Evolutionary conservation across 2,329 filamentous ascomycete genomes (phyloP).

Genomic region (Colletotrichum liaoningense): DNA sequence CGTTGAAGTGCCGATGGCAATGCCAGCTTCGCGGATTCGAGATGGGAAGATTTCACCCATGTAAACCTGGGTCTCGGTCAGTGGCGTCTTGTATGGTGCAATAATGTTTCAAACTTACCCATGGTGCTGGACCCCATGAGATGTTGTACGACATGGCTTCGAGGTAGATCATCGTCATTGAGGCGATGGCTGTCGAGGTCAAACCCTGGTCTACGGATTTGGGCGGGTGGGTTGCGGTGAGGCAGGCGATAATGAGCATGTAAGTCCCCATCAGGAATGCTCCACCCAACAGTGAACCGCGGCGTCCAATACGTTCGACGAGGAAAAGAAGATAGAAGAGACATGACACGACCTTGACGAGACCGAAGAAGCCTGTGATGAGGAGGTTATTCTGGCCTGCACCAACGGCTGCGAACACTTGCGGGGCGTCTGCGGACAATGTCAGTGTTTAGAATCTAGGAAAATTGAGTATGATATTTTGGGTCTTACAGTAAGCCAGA

Average conservation of each 20-base stretch:
- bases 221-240: slow-evolving; percentile 58
- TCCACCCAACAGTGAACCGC: slow-evolving; percentile 59
- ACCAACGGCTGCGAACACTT: slow-evolving; percentile 62
- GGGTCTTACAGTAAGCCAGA: slow-evolving; percentile 56
- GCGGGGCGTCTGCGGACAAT: slow-evolving; percentile 52
- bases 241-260: slow-evolving; percentile 63
- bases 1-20: slow-evolving; percentile 59
- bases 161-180: slow-evolving; percentile 61
- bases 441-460: background rate
- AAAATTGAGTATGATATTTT: too few species aligned
- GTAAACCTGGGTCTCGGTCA: slow-evolving; percentile 49
- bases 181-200: slow-evolving; percentile 55
- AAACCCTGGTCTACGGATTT: slow-evolving; percentile 41
- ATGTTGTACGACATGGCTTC: slow-evolving; percentile 64
- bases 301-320: slow-evolving; percentile 61
- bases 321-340: slow-evolving; percentile 57
- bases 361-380: slow-evolving; percentile 64
- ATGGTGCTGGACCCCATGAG: slow-evolving; percentile 64
- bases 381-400: slow-evolving; percentile 55
- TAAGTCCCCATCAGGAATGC: slow-evolving; percentile 61
- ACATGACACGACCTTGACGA: slow-evolving; percentile 62
- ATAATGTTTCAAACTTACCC: slow-evolving; percentile 44
- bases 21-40: slow-evolving; percentile 60
- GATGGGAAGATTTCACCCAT: slow-evolving; percentile 62
- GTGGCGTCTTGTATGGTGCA: too few species aligned